Evolutionary conservation across 2,329 filamentous ascomycete species (phyloP).

Genomic region (Ophiostoma perfectum): DNA sequence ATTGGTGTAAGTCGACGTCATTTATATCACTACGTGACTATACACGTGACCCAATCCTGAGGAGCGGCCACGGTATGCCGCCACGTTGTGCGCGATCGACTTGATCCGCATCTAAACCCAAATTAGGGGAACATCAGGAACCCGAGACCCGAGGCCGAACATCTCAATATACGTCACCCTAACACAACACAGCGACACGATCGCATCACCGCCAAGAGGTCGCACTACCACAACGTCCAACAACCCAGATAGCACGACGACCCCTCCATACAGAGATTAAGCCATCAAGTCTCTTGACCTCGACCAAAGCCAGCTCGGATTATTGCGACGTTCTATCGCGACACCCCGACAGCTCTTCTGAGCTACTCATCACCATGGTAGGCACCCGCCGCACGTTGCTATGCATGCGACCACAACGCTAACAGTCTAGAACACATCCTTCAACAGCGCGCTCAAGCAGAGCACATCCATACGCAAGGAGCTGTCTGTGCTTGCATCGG

Average conservation of each 20-base stretch:
- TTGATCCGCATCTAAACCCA: background rate
- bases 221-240: background rate
- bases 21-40: background rate
- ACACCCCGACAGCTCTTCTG: background rate
- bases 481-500: constrained; percentile 39
- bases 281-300: background rate
- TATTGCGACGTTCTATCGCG: background rate
- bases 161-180: background rate
- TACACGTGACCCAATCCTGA: background rate
- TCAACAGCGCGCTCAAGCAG: constrained; percentile 83
- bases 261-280: background rate
- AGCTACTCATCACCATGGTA: background rate
- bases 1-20: background rate
- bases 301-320: background rate
- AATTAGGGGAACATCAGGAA: constrained; percentile 5
- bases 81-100: constrained; percentile 4
- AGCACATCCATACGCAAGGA: constrained; percentile 74
- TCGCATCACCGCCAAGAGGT: background rate
- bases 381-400: too few species aligned
- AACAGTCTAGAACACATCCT: constrained; percentile 63
- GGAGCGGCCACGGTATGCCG: background rate
- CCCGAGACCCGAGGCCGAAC: background rate
- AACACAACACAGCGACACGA: background rate
- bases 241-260: background rate
- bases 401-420: background rate